These are phyloP conservation scores for Amanita molliuscula DNA, from an alignment of 768 basidiomycete species.

Conservation along the genomic window DNA sequence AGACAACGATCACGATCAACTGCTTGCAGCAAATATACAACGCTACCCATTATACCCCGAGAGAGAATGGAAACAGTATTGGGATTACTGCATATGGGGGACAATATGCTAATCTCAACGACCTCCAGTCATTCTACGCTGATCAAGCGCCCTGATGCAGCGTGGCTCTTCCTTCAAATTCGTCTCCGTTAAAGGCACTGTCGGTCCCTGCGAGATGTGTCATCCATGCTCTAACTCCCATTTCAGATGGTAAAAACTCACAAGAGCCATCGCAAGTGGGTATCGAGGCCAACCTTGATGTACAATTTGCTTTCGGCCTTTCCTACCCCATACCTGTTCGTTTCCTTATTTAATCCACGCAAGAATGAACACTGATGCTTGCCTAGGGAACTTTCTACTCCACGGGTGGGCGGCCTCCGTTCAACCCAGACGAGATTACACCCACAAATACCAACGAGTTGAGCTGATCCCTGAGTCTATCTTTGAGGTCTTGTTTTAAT, in stretches of 20 bases:
- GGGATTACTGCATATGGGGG: conserved; percentile 44
- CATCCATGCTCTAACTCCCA: conserved; percentile 6
- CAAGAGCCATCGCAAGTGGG: conserved; percentile 43
- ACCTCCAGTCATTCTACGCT: conserved; percentile 39
- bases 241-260: conserved; percentile 45
- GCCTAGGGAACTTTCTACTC: conserved; percentile 40
- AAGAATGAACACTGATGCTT: conserved; percentile 8
- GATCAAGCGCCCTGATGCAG: conserved; percentile 36
- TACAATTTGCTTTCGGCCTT: conserved; percentile 52
- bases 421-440: conserved; percentile 32
- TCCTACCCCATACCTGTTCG: conserved; percentile 43
- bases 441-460: conserved; percentile 30
- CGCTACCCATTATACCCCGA: conserved; percentile 32
- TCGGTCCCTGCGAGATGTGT: neutral
- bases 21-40: conserved; percentile 50
- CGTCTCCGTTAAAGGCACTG: conserved; percentile 45
- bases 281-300: conserved; percentile 52
- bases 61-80: conserved; percentile 33
- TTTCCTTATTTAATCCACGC: neutral
- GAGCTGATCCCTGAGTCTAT: neutral
- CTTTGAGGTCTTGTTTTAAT: conserved; percentile 2
- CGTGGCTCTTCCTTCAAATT: conserved; percentile 39
- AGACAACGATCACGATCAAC: conserved; percentile 34
- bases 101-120: conserved; percentile 40
- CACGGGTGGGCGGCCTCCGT: conserved; percentile 53